Base-by-base conservation (phyloP, 306 rosid species). In the Arachis stenosperma region DNA sequence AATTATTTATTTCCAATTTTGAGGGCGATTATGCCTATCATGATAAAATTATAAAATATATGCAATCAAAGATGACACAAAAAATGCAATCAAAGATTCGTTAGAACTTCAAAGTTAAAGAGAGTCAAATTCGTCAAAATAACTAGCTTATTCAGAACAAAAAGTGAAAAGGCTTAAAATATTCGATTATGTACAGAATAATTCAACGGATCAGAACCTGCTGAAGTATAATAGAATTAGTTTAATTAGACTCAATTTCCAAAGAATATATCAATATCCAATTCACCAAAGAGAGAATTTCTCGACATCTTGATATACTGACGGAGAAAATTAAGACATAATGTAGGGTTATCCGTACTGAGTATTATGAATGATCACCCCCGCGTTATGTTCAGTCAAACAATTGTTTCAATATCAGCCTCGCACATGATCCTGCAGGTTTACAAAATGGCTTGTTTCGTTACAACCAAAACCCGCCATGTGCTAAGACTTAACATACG, bases 361-460 rank as follows among this genome's bases (percentile, higher is more conserved):
- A 75, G 74, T 48, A 12, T 48, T 39, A 50, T 48, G 75, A 7
- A n/a, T 44, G 51, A 52, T 30, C 41, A 14, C 3, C 50, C 57
- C 59, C 58, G 41, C 71, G 10, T 30, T 60, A n/a, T 37, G 15
- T 59, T 8, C 33, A 55, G 57, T 74, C 60, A 63, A 64, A 63
- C 65, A 57, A 55, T 29, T 69, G 27, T 17, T 48, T n/a, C 36
- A 55, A 39, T 63, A 6, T 40, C 8, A 5, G 13, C 44, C 56
- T 63, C 27, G 60, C 81, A 78, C 83, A 79, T 83, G 83, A 2
- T 39, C 8, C 61, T 73, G 50, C 53, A 61, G 81, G 67, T 75
- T 70, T 79, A 48, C 47, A 58, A 83, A 66, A 67, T 67, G 64
- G 56, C 66, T 12, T 61, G 81, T 79, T 61, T 61, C 48, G 43